These are phyloP conservation scores for Trichocomaceae sp. DNA, from an alignment of 2,329 filamentous ascomycete genomes.

Conservation along the genomic window DNA sequence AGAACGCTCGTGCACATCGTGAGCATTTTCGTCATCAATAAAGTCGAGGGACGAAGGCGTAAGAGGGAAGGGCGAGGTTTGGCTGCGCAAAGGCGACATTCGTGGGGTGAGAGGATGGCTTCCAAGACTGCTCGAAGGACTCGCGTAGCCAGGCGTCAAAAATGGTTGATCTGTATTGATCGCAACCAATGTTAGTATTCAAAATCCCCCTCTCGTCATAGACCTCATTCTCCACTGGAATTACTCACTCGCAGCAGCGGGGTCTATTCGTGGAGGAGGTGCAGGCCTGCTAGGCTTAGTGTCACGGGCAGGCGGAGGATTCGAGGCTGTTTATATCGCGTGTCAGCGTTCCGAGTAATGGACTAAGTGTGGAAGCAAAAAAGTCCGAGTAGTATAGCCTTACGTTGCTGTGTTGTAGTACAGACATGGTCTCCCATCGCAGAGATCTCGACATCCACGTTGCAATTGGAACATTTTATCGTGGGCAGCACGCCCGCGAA, in stretches of 20 bases:
- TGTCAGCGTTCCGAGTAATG: neutral
- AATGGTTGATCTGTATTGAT: slow-evolving; percentile 33
- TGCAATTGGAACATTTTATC: slow-evolving; percentile 82
- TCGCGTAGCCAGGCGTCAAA: slow-evolving; percentile 49
- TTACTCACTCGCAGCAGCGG: slow-evolving; percentile 51
- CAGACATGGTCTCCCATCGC: slow-evolving; percentile 83
- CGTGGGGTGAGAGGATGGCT: slow-evolving; percentile 58
- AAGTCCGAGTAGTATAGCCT: slow-evolving; percentile 1
- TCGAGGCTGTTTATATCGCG: slow-evolving; percentile 24
- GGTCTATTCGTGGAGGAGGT: slow-evolving; percentile 51
- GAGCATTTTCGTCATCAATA: slow-evolving; percentile 42
- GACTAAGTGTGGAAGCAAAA: neutral
- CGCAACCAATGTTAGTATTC: neutral
- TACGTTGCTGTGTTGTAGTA: slow-evolving; percentile 25
- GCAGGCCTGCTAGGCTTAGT: slow-evolving; percentile 41
- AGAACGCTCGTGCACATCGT: neutral
- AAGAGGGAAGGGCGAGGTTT: slow-evolving; percentile 33
- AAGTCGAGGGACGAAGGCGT: slow-evolving; percentile 42
- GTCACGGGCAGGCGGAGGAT: slow-evolving; percentile 18
- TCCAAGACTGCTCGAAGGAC: slow-evolving; percentile 56
- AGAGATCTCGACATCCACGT: slow-evolving; percentile 70
- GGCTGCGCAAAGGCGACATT: slow-evolving; percentile 33
- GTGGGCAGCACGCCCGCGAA: slow-evolving; percentile 68
- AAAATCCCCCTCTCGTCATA: neutral
- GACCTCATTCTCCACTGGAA: neutral